Evolutionary conservation across 2,329 filamentous ascomycete genomes (phyloP).

Genomic region (Alternaria metachromatica): DNA sequence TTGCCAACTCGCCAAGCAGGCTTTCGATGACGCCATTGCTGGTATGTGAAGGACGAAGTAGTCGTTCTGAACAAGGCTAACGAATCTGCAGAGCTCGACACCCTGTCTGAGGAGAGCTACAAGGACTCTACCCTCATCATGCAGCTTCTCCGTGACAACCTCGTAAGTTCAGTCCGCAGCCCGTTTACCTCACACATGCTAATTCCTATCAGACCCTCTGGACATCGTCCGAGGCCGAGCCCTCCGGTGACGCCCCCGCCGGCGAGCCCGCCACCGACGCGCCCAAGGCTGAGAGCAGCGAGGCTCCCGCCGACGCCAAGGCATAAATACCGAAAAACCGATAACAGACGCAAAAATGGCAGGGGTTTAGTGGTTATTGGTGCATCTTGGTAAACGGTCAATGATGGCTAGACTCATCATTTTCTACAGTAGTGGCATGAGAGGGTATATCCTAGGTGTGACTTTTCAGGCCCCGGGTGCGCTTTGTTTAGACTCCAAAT

Average conservation of each 20-base stretch:
- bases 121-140: constrained; percentile 99
- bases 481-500: constrained; percentile 49
- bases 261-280: constrained; percentile 62
- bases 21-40: constrained; percentile 95
- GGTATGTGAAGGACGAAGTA: constrained; percentile 55
- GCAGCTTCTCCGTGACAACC: constrained; percentile 96
- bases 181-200: background rate
- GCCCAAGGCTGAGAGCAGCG: constrained; percentile 49
- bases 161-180: constrained; percentile 61
- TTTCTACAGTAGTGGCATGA: constrained; percentile 34
- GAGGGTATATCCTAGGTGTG: constrained; percentile 37
- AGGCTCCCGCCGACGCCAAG: constrained; percentile 69
- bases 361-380: constrained; percentile 35
- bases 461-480: constrained; percentile 36
- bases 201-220: constrained; percentile 78
- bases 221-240: constrained; percentile 98
- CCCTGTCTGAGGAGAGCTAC: constrained; percentile 97
- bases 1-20: constrained; percentile 96
- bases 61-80: constrained; percentile 15
- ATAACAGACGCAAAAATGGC: constrained; percentile 42
- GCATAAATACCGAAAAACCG: constrained; percentile 38
- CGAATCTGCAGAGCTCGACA: constrained; percentile 78
- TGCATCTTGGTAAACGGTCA: constrained; percentile 42
- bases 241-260: constrained; percentile 64
- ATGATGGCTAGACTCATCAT: constrained; percentile 39